Conservation (phyloP, 2,329 filamentous ascomycete genomes). For the Neonectria coccinea region DNA sequence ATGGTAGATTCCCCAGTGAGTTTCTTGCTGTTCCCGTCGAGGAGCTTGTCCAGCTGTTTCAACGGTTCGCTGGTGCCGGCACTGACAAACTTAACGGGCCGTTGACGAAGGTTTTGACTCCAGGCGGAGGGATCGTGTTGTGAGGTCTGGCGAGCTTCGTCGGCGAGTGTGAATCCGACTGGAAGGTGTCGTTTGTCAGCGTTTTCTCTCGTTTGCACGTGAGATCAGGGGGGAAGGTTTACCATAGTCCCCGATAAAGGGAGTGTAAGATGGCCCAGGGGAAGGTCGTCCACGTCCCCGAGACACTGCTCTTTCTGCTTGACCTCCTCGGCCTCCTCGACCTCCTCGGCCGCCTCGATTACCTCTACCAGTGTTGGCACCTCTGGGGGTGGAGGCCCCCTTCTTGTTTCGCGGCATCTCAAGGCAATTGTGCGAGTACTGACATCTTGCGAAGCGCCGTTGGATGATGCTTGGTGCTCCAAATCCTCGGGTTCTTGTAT, state of each 20-base stretch:
- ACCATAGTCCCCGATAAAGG: conserved; percentile 31
- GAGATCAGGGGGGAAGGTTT: conserved; percentile 2
- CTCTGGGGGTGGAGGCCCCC: conserved; percentile 35
- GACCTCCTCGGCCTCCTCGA: conserved; percentile 34
- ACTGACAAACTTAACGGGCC: conserved; percentile 65
- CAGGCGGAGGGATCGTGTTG: conserved; percentile 57
- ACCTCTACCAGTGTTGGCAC: conserved; percentile 36
- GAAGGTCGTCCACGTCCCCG: conserved; percentile 30
- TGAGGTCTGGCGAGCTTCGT: conserved; percentile 64
- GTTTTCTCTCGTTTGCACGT: background rate
- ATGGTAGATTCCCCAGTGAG: background rate
- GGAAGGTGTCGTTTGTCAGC: conserved; percentile 18
- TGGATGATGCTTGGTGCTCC: background rate
- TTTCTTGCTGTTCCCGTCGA: conserved; percentile 27
- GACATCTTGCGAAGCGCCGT: conserved; percentile 28
- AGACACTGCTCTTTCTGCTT: conserved; percentile 28
- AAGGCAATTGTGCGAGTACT: conserved; percentile 1
- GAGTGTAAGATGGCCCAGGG: conserved; percentile 16
- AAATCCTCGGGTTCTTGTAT: background rate
- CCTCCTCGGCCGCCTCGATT: conserved; percentile 35
- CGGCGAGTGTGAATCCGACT: conserved; percentile 51
- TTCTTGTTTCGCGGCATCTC: conserved; percentile 45
- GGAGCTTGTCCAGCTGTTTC: conserved; percentile 52
- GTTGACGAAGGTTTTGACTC: conserved; percentile 58
- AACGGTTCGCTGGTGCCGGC: conserved; percentile 65